Conservation (phyloP, 73 alveolate genomes). For the Stentor roeselii region DNA sequence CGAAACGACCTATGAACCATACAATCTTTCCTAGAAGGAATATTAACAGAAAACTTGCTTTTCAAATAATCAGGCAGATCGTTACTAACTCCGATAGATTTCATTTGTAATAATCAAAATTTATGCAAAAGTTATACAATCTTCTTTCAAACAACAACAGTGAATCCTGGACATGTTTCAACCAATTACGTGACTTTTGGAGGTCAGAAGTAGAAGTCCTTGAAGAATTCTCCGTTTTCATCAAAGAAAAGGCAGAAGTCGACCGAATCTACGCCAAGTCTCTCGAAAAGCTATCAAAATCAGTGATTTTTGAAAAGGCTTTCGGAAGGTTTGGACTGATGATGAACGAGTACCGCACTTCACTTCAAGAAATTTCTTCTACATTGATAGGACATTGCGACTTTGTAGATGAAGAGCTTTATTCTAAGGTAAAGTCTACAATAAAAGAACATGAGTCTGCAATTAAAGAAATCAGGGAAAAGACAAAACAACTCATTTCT, state of each 20-base stretch:
- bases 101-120: too few relatives aligned
- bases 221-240: background rate
- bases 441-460: background rate
- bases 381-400: background rate
- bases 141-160: too few relatives aligned
- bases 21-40: background rate
- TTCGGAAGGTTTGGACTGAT: background rate
- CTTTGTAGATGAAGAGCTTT: background rate
- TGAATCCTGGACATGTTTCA: too few relatives aligned
- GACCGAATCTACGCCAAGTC: background rate
- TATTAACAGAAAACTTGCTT: background rate
- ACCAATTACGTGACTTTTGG: background rate
- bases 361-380: background rate
- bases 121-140: too few relatives aligned
- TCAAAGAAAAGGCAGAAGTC: background rate
- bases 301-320: background rate
- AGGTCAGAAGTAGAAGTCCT: background rate
- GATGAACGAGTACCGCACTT: background rate
- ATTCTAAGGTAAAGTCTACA: too few relatives aligned
- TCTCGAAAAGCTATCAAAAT: background rate
- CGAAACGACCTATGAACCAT: background rate
- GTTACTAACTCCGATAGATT: conserved; percentile 12
- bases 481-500: background rate
- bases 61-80: background rate
- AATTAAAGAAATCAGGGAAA: background rate